Base-by-base conservation (phyloP, 805 yeast species). In the Schizosaccharomyces lindneri region DNA sequence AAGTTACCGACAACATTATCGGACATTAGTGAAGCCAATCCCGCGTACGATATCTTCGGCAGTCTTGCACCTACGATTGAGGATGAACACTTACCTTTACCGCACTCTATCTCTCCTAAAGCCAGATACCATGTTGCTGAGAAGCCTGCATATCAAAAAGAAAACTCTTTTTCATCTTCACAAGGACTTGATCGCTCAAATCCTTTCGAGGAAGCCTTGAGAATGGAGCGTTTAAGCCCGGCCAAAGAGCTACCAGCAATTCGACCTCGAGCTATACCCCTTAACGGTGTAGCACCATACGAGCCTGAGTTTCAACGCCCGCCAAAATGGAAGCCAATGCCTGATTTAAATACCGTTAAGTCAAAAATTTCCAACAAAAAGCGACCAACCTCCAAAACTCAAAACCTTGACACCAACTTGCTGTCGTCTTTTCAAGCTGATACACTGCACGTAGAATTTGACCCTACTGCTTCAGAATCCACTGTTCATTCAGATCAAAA, bases 401-500 rank as follows among this genome's bases (percentile, higher is more conserved):
- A 46, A 46, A 19, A 15, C 17, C 11, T 17, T 36, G 41, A 36
- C 2, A 36, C 4, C 13, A 36, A 36, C 17, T 36, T 36, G 41
- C 41, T 36, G 11, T 36, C 41, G 41, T 36, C 15, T 13, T 36
- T 36, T 36, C 41, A 36, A 13, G 41, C 41, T 36, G 41, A 36
- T 36, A 36, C 41, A 36, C 41, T 13, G 19, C 11, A 46, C 6
- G 51, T 19, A 46, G 51, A 46, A 46, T 46, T 46, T 46, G 51
- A 46, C 27, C 11, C 21, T 17, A 17, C 5, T 6, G 51, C 27
- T 9, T 24, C 17, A 46, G 51, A 46, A 6, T 6, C 51, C 19
- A 46, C 13, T 46, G 51, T 17, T 21, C 98, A 98, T 5, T 97
- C 98, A 1, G 98, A 93, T 72, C 98, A 93, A 73, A 93, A 93